These are phyloP conservation scores for Tolypocladium pustulatum DNA, from an alignment of 2,329 filamentous ascomycete species.

Conservation along the genomic window DNA sequence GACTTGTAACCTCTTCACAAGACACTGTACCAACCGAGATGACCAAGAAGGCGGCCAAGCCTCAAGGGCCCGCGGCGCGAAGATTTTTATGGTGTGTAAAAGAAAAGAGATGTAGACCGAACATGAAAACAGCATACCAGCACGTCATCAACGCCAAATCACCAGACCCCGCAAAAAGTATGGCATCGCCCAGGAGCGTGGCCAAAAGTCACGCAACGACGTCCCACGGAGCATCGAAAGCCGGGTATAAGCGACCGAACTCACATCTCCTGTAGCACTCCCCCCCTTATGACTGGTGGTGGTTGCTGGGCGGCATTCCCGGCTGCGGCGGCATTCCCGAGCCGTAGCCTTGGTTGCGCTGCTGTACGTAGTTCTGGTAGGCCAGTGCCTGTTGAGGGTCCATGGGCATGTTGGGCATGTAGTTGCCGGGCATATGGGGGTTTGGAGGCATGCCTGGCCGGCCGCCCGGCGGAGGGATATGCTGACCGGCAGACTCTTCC, in stretches of 20 bases:
- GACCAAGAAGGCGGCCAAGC: constrained; percentile 1
- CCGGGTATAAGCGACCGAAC: constrained; percentile 44
- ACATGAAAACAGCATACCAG: constrained; percentile 22
- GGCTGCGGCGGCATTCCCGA: constrained; percentile 70
- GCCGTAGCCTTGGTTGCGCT: constrained; percentile 56
- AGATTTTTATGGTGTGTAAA: not conserved
- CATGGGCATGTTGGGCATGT: constrained; percentile 53
- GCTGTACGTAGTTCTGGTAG: constrained; percentile 76
- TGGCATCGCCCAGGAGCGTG: constrained; percentile 16
- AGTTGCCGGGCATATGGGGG: constrained; percentile 52
- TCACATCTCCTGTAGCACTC: constrained; percentile 1
- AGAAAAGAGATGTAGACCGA: constrained; percentile 11
- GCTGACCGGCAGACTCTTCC: constrained; percentile 72
- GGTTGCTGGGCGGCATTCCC: constrained; percentile 73
- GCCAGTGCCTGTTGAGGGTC: constrained; percentile 71
- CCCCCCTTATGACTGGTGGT: constrained; percentile 58
- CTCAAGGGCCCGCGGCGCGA: not conserved
- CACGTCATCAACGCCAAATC: constrained; percentile 32
- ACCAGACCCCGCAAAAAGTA: constrained; percentile 29
- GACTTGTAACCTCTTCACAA: not conserved
- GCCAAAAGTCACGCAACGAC: constrained; percentile 14
- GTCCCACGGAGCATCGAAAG: constrained; percentile 40
- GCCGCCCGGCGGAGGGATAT: constrained; percentile 53
- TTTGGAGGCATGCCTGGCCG: constrained; percentile 57
- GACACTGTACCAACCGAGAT: not conserved